Conservation (phyloP, 371 early-diverging fungal genomes). For the Cladochytrium tenue region DNA sequence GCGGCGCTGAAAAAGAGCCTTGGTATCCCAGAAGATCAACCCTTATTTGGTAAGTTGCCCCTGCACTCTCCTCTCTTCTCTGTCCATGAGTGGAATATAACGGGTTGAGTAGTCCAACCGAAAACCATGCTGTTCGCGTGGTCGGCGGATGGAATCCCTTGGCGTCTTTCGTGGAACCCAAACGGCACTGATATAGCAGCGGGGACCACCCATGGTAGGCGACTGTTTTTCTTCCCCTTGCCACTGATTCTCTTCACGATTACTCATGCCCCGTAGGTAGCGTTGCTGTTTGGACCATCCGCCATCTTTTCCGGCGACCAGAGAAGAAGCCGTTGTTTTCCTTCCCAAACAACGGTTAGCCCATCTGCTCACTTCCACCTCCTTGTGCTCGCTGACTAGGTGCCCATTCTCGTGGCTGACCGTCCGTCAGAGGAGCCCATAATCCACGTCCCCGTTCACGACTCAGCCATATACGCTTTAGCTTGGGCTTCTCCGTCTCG, state of each 20-base stretch:
- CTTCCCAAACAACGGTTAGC: background rate
- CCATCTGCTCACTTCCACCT: no score
- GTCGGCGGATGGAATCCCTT: background rate
- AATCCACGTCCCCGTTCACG: conserved; percentile 27
- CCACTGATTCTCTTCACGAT: no score
- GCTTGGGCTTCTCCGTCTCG: conserved; percentile 20
- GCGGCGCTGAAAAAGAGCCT: conserved; percentile 24
- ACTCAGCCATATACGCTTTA: conserved; percentile 26
- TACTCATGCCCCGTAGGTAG: conserved; percentile 21
- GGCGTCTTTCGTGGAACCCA: background rate
- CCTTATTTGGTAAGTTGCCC: conserved; percentile 15
- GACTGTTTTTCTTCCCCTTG: no score
- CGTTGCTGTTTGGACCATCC: conserved; percentile 21
- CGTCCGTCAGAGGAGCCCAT: conserved; percentile 19
- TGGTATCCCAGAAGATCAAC: background rate
- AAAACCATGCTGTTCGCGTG: conserved; percentile 2
- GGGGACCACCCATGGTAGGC: conserved; percentile 40
- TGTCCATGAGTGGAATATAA: no score
- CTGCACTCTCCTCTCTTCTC: no score
- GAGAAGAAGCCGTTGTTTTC: no score
- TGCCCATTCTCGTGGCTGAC: no score
- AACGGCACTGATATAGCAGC: conserved; percentile 21
- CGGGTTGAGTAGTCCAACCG: no score
- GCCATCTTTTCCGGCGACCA: no score
- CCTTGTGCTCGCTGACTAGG: no score